Evolutionary conservation across 257 asterid genomes (phyloP).

Genomic region (Plantago ovata): DNA sequence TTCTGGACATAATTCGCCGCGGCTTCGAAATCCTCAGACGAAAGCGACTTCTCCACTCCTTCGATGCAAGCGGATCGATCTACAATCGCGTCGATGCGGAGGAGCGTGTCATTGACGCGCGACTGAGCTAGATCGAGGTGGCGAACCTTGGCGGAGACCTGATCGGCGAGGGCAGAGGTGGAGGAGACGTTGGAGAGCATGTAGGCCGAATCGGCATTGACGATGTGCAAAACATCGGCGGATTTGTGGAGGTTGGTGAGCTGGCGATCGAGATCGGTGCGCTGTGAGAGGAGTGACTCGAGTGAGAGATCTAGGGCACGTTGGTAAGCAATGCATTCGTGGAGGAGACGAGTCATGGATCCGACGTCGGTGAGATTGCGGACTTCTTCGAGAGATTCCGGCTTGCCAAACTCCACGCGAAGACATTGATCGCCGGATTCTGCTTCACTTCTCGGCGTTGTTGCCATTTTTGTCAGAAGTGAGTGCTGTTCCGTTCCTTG

Average conservation of each 20-base stretch:
- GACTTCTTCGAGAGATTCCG: slow-evolving; percentile 57
- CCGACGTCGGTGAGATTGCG: slow-evolving; percentile 82
- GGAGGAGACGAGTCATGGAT: slow-evolving; percentile 85
- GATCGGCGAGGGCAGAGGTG: slow-evolving; percentile 39
- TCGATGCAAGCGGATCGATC: not conserved
- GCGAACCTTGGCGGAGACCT: slow-evolving; percentile 8
- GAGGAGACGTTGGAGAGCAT: slow-evolving; percentile 70
- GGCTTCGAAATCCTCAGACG: slow-evolving; percentile 73
- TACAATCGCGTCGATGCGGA: slow-evolving; percentile 28
- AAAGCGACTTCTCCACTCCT: slow-evolving; percentile 46
- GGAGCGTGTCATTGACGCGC: slow-evolving; percentile 76
- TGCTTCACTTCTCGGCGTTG: too few species aligned
- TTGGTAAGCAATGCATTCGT: slow-evolving; percentile 90
- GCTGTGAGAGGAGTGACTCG: slow-evolving; percentile 70
- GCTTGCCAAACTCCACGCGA: slow-evolving; percentile 46
- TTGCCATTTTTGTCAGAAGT: too few species aligned
- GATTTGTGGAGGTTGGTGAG: slow-evolving; percentile 66
- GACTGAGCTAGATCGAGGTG: slow-evolving; percentile 39
- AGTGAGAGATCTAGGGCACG: slow-evolving; percentile 74
- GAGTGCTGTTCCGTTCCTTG: too few species aligned
- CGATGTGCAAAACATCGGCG: not conserved
- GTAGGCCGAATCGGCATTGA: slow-evolving; percentile 22
- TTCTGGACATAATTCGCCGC: slow-evolving; percentile 69
- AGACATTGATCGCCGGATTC: not conserved
- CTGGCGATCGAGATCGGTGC: slow-evolving; percentile 70